Percentiles rank a stretch among this genome's conserved stretches.
phyloP scores from a whole-genome alignment of 176 grass and related monocot species.

The Miscanthus lutarioriparius region DNA sequence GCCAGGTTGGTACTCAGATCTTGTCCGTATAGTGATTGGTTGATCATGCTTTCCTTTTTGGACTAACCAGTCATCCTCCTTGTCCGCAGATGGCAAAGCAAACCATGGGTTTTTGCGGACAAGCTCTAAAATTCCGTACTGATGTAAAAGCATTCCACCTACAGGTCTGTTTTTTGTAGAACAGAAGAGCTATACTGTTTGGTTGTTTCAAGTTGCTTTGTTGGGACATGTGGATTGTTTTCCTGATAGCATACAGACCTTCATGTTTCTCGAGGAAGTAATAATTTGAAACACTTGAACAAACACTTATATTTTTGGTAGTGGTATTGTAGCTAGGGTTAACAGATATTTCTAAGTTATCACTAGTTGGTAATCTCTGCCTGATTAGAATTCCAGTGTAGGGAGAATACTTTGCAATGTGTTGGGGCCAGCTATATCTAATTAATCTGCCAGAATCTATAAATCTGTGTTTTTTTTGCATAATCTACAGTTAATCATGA shows the following conservation, averaged over 20 bases:
- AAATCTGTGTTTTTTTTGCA: neutral
- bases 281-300: neutral
- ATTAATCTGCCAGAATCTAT: constrained; percentile 1
- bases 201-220: neutral
- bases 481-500: no score
- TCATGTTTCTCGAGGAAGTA: neutral
- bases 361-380: neutral
- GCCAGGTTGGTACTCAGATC: constrained; percentile 61
- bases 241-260: neutral
- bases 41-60: constrained; percentile 26
- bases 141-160: constrained; percentile 92
- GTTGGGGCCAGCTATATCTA: neutral
- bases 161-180: constrained; percentile 64
- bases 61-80: constrained; percentile 26
- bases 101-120: constrained; percentile 93
- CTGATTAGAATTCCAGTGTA: constrained; percentile 18
- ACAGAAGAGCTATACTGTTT: constrained; percentile 14
- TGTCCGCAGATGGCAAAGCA: constrained; percentile 90
- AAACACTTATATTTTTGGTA: neutral
- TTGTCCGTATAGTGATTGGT: constrained; percentile 21
- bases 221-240: constrained; percentile 27
- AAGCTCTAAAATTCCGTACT: constrained; percentile 79
- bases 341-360: neutral
- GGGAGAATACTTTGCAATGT: neutral
- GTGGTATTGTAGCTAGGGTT: neutral